Evolutionary conservation across 2,329 filamentous ascomycete genomes (phyloP).

Genomic region (Colletotrichum endophyticum): DNA sequence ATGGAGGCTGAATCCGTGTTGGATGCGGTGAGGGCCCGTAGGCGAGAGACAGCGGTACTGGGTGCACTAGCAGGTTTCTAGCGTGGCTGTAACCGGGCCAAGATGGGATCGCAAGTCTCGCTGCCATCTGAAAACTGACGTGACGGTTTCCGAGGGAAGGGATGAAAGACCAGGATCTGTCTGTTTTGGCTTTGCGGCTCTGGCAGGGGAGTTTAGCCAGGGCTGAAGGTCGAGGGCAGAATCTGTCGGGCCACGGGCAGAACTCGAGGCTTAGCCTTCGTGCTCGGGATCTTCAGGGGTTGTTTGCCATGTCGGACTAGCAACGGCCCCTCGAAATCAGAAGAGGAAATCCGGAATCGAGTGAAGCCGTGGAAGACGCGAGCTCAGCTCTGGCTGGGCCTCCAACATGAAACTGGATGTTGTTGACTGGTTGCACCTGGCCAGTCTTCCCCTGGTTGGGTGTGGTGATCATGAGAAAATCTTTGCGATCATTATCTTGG

Average conservation of each 20-base stretch:
- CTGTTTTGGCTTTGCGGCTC: slow-evolving; percentile 21
- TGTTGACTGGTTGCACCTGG: background rate
- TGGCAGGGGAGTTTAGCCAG: slow-evolving; percentile 12
- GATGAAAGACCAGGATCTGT: background rate
- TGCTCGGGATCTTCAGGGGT: background rate
- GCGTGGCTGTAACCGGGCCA: background rate
- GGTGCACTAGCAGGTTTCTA: background rate
- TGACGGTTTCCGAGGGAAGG: slow-evolving; percentile 5
- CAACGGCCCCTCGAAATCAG: background rate
- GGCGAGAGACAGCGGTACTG: background rate
- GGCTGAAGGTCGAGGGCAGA: background rate
- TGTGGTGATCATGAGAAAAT: background rate
- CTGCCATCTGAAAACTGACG: slow-evolving; percentile 8
- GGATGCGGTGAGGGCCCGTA: background rate
- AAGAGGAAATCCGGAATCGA: slow-evolving; percentile 4
- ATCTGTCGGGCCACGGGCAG: background rate
- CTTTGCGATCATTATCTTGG: background rate
- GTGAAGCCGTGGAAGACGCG: background rate
- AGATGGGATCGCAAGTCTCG: background rate
- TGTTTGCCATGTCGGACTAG: background rate
- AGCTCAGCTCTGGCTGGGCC: background rate
- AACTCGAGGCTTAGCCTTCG: background rate
- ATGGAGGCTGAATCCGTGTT: background rate
- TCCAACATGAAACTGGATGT: slow-evolving; percentile 1
- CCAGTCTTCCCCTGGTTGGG: background rate